Conservation (phyloP, 495 filamentous ascomycete genomes). For the Paragyromitra xinjiangensis region DNA sequence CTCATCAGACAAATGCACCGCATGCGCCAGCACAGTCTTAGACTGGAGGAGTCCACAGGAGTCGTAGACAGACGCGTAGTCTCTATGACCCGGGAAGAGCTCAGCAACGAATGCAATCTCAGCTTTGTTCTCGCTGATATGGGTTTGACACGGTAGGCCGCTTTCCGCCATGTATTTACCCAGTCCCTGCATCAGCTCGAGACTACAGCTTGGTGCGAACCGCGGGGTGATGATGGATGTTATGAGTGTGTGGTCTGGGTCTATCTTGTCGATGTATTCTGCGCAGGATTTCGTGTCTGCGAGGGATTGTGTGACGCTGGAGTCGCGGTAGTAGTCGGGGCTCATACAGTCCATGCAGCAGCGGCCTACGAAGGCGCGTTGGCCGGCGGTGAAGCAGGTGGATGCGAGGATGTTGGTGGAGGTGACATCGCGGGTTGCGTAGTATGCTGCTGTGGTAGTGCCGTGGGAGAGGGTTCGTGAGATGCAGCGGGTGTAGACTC, state of each 20-base stretch:
- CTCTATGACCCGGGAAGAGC: slow-evolving; percentile 71
- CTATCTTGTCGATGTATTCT: slow-evolving; percentile 71
- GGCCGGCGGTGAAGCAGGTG: slow-evolving; percentile 76
- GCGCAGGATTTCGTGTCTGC: slow-evolving; percentile 69
- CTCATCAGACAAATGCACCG: slow-evolving; percentile 72
- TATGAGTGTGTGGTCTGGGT: slow-evolving; percentile 70
- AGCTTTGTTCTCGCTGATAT: slow-evolving; percentile 82
- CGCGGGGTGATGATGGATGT: slow-evolving; percentile 87
- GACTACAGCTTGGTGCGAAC: slow-evolving; percentile 81
- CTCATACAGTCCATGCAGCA: slow-evolving; percentile 86
- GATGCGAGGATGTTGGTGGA: slow-evolving; percentile 88
- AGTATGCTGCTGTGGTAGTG: slow-evolving; percentile 91
- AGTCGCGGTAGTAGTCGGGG: slow-evolving; percentile 80
- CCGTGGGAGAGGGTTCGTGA: slow-evolving; percentile 82
- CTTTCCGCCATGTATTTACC: slow-evolving; percentile 68
- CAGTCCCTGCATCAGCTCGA: slow-evolving; percentile 67
- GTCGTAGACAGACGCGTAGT: slow-evolving; percentile 86
- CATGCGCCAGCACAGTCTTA: slow-evolving; percentile 86
- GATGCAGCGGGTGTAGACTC: slow-evolving; percentile 78
- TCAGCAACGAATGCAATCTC: slow-evolving; percentile 75
- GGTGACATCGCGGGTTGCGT: slow-evolving; percentile 81
- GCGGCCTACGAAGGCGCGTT: slow-evolving; percentile 88
- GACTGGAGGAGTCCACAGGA: slow-evolving; percentile 70
- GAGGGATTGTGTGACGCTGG: slow-evolving; percentile 66
- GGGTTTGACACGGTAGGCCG: slow-evolving; percentile 80